Conservation (phyloP, 2,329 filamentous ascomycete genomes). For the Orbilia javanica region DNA sequence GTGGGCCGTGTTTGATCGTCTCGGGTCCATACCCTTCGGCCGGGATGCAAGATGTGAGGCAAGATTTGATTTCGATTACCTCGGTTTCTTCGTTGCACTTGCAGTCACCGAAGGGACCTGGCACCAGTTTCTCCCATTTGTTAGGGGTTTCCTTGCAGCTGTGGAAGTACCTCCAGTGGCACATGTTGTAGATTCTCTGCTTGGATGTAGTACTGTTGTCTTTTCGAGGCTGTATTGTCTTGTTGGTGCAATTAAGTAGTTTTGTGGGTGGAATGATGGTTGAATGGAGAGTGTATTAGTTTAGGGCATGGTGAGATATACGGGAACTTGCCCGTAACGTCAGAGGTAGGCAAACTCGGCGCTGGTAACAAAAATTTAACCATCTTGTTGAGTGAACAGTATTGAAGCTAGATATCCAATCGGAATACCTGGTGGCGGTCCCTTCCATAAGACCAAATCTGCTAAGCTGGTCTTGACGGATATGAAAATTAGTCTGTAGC, state of each 20-base stretch:
- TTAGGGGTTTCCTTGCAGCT: not conserved
- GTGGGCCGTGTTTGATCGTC: not conserved
- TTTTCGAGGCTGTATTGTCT: too few relatives aligned
- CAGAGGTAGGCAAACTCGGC: too few relatives aligned
- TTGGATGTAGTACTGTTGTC: not conserved
- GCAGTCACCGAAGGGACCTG: not conserved
- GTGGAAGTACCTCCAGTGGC: conserved; percentile 10
- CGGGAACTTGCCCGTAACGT: too few relatives aligned
- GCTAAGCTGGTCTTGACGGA: too few relatives aligned
- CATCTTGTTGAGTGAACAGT: too few relatives aligned
- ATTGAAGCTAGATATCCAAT: too few relatives aligned
- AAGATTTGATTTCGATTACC: not conserved
- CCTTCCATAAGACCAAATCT: too few relatives aligned
- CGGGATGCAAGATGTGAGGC: not conserved
- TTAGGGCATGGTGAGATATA: too few relatives aligned
- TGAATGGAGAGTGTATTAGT: too few relatives aligned
- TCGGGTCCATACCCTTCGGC: not conserved
- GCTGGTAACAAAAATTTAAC: too few relatives aligned
- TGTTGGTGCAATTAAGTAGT: not conserved
- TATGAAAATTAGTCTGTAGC: too few relatives aligned
- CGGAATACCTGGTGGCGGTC: too few relatives aligned
- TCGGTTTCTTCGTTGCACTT: not conserved
- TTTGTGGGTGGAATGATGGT: not conserved
- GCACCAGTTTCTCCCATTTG: not conserved
- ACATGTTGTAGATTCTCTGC: not conserved